Conservation (phyloP, 2,329 filamentous ascomycete genomes). For the Clarireedia paspali region DNA sequence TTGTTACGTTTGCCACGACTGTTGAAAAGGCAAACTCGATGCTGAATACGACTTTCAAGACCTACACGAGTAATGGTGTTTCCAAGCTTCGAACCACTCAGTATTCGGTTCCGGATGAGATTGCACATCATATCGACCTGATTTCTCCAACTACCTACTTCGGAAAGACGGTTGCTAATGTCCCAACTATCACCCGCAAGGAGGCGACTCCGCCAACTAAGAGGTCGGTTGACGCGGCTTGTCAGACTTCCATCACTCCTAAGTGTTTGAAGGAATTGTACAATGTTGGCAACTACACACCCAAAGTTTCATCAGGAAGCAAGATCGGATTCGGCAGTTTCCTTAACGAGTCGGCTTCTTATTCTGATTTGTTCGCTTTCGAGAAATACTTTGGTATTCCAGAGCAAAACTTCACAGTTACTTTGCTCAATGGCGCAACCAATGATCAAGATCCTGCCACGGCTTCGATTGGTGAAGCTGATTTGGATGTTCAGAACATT, state of each 20-base stretch:
- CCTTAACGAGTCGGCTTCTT: slow-evolving; percentile 42
- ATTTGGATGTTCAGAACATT: slow-evolving; percentile 45
- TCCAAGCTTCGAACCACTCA: slow-evolving; percentile 20
- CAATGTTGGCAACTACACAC: slow-evolving; percentile 39
- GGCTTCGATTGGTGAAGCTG: slow-evolving; percentile 13
- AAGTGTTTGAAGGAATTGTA: slow-evolving; percentile 41
- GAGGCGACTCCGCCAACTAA: neutral
- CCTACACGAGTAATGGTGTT: slow-evolving; percentile 44
- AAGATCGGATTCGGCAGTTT: slow-evolving; percentile 44
- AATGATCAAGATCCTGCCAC: slow-evolving; percentile 32
- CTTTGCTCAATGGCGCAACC: slow-evolving; percentile 33
- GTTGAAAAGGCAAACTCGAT: slow-evolving; percentile 43
- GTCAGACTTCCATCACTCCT: slow-evolving; percentile 35
- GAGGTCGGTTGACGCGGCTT: slow-evolving; percentile 13
- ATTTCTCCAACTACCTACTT: slow-evolving; percentile 25
- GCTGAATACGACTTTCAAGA: slow-evolving; percentile 42
- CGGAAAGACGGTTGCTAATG: slow-evolving; percentile 16
- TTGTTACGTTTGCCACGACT: slow-evolving; percentile 42
- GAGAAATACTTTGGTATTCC: slow-evolving; percentile 34
- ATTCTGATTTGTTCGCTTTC: slow-evolving; percentile 36
- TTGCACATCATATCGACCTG: slow-evolving; percentile 22
- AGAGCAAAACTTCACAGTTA: slow-evolving; percentile 36
- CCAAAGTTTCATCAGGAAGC: slow-evolving; percentile 37
- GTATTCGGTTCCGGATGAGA: slow-evolving; percentile 21
- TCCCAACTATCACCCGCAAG: neutral